Evolutionary conservation across 2,329 filamentous ascomycete genomes (phyloP), one percentile per base, ranked within the genome.

Genomic region (Aschersonia sp.): DNA sequence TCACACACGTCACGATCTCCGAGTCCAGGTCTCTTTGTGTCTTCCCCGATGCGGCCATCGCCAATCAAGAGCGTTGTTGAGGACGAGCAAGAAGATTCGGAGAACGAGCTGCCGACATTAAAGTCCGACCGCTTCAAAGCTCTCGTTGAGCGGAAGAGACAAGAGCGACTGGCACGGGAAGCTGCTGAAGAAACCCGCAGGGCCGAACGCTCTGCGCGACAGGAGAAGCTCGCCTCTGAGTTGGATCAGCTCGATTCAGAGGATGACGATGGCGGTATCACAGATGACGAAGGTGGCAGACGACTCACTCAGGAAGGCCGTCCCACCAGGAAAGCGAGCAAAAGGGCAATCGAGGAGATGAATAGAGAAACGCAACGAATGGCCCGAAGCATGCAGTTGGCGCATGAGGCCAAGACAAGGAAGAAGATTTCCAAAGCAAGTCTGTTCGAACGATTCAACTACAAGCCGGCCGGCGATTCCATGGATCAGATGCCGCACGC

Each of bases 271-370:
- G 71, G 69, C n/a, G 70, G 73, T 49, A 71, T 78, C 45, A 73
- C 71, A 2, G 79, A 83, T 50, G 79, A 79, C 35, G 79, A 79
- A 30, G 76, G 70, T 41, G 81, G 74, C n/a, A 72, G 70, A 42
- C 78, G 71, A 52, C 68, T 92, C 43, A 85, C 83, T 0, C 85
- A 89, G 58, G 69, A 76, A 40, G 71, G 75, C 30, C 79, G 83
- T 4, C 82, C 87, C 5, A 75, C 78, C 8, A 78, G 92, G 10
- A 94, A 92, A 61, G 89, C 92, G 0, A 90, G 89, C 68, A 97
- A 90, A 68, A 96, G 88, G 66, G 92, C 92, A 0, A 63, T 96
- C 42, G 87, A 96, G 60, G 90, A 97, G 55, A 96, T 98, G 83
- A 84, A 85, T 56, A 79, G 87, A 49, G 92, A 98, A 65, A 96